Base-by-base conservation (phyloP, 139 green algal genomes). In the Micromonas pusilla region DNA sequence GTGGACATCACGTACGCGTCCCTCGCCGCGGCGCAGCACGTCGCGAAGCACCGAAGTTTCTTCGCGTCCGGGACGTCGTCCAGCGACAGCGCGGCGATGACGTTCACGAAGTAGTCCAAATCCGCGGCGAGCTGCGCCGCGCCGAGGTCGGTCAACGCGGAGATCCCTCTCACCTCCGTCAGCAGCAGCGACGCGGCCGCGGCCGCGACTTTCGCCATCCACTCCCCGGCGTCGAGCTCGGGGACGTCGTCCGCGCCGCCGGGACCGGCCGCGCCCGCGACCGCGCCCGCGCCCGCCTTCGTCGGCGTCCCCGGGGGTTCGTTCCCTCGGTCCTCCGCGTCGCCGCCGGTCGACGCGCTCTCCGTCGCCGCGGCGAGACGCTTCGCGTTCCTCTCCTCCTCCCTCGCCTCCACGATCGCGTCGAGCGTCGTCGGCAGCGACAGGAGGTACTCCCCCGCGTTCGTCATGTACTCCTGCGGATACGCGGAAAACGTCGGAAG, bases 101-200 rank as follows among this genome's bases (percentile, higher is more conserved):
- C 89, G 75, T 97, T 97, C 78, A 81, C 87, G 37, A 97, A 92
- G 90, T 97, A 97, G 79, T 97, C 93, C 38, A 94, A 80, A 76
- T 97, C 93, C 6, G 91, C 91, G 1, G 88, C 83, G 57, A 97
- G 86, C 88, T 97, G 93, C n/a, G 66, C 81, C 0, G 86, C 85
- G 34, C 91, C 91, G 25, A 85, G 66, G 0, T 76, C 54, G 25
- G 65, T 83, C 19, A 94, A 83, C 25, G 32, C 36, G 0, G 70
- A 16, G 37, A 95, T 87, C 0, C 38, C 28, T 0, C 72, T 60
- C 71, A 93, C 80, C 79, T 92, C 77, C 31, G 81, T 36, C 32
- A 81, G 38, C 64, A 88, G 89, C 31, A 84, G 23, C 6, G 77
- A 39, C 0, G 83, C 82, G 16, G 82, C 82, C 0, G 84, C 86